phyloP scores from a whole-genome alignment of 768 basidiomycete genomes.

The Podaxis sp. region DNA sequence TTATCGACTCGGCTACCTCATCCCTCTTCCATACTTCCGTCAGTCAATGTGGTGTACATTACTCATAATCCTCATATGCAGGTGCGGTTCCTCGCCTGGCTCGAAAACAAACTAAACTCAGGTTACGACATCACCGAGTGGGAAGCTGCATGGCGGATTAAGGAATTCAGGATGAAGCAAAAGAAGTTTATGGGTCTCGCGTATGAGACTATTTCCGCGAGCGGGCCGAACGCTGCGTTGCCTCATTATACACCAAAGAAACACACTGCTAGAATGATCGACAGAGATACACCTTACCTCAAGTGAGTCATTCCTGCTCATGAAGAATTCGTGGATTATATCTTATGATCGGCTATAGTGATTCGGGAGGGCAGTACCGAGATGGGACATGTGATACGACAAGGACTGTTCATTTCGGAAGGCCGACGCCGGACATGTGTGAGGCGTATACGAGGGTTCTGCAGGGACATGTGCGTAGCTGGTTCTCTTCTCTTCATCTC shows the following conservation, averaged over 20 bases:
- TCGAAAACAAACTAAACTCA: constrained; percentile 75
- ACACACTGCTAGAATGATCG: constrained; percentile 67
- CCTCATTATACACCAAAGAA: constrained; percentile 90
- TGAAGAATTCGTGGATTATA: background rate
- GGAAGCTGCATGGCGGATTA: constrained; percentile 84
- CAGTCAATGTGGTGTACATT: background rate
- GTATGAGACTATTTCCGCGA: constrained; percentile 88
- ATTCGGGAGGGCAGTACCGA: constrained; percentile 87
- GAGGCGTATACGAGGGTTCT: constrained; percentile 94
- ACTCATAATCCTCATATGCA: constrained; percentile 21
- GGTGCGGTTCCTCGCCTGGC: constrained; percentile 87
- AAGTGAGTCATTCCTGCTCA: constrained; percentile 54
- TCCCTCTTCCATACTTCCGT: background rate
- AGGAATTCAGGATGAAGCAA: constrained; percentile 68
- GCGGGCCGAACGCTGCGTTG: constrained; percentile 88
- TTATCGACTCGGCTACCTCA: no score
- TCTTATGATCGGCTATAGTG: constrained; percentile 44
- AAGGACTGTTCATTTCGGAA: constrained; percentile 82
- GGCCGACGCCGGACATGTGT: constrained; percentile 81
- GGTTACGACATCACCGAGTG: constrained; percentile 89
- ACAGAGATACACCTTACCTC: constrained; percentile 80
- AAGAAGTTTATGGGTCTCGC: constrained; percentile 83
- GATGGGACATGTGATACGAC: constrained; percentile 92
- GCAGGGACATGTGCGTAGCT: constrained; percentile 86
- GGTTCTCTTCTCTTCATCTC: constrained; percentile 16